Evolutionary conservation across 768 basidiomycete genomes (phyloP).

Genomic region (Galerina marginata): DNA sequence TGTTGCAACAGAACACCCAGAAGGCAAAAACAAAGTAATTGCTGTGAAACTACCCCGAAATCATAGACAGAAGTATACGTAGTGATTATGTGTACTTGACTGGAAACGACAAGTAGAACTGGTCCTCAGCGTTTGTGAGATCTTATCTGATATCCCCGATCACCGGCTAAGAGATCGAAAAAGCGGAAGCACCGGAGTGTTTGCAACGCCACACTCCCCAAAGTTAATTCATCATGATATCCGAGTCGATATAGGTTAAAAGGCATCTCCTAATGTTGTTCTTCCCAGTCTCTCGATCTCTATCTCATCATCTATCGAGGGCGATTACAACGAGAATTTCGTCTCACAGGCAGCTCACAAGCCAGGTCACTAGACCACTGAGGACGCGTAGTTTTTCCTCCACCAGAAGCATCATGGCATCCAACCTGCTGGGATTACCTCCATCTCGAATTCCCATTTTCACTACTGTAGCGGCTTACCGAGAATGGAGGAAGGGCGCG

Average conservation of each 20-base stretch:
- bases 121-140: not conserved
- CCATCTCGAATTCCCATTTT: conserved; percentile 52
- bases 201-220: not conserved
- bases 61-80: no score
- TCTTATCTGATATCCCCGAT: not conserved
- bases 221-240: not conserved
- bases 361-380: not conserved
- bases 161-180: not conserved
- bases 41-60: not conserved
- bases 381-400: conserved; percentile 1
- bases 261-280: not conserved
- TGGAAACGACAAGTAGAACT: no score
- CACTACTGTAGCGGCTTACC: conserved; percentile 62
- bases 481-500: conserved; percentile 76
- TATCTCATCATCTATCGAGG: not conserved
- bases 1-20: conserved; percentile 35
- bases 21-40: conserved; percentile 25
- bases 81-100: no score
- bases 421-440: conserved; percentile 32
- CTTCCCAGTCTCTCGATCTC: not conserved
- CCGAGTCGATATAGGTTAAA: not conserved
- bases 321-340: not conserved
- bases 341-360: not conserved
- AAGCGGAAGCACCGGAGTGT: not conserved
- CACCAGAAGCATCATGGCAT: conserved; percentile 7